Percentiles rank a stretch among this genome's conserved stretches.
These are phyloP conservation scores for Aeschynomene evenia DNA, from an alignment of 306 rosid species.

Conservation along the genomic window DNA sequence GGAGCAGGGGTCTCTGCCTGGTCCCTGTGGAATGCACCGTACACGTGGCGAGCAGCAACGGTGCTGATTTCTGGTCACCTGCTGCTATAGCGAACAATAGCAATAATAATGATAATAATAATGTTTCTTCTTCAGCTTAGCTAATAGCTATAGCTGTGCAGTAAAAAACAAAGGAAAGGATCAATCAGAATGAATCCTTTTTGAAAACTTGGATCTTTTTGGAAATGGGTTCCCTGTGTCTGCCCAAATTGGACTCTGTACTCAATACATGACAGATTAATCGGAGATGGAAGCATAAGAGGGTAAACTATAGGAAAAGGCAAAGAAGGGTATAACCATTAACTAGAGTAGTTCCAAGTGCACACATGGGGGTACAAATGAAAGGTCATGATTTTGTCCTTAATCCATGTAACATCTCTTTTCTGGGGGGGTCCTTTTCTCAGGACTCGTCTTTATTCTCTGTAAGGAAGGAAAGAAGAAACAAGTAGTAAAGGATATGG, in stretches of 20 bases:
- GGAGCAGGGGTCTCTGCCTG: conserved; percentile 73
- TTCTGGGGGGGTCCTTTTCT: conserved; percentile 26
- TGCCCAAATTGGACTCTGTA: conserved; percentile 33
- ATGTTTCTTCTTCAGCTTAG: too few relatives aligned
- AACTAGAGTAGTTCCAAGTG: conserved; percentile 34
- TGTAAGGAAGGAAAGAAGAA: conserved; percentile 15
- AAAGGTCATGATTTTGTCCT: conserved; percentile 41
- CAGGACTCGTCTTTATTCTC: conserved; percentile 20
- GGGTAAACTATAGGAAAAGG: conserved; percentile 34
- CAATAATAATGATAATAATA: too few relatives aligned
- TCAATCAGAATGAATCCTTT: neutral
- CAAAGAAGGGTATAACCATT: conserved; percentile 30
- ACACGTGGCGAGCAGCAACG: conserved; percentile 66
- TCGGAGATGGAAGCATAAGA: conserved; percentile 31
- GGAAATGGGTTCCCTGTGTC: conserved; percentile 30
- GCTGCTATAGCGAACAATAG: conserved; percentile 47
- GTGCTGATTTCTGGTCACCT: conserved; percentile 95
- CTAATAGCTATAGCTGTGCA: neutral
- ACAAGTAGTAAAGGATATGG: neutral
- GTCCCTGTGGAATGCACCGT: conserved; percentile 69
- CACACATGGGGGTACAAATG: conserved; percentile 31
- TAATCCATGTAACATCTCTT: conserved; percentile 34
- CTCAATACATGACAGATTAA: conserved; percentile 29
- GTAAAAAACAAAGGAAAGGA: conserved; percentile 27
- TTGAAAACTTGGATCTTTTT: conserved; percentile 24